Base-by-base conservation (phyloP, 305 asterid genomes). In the Nicotiana rustica region DNA sequence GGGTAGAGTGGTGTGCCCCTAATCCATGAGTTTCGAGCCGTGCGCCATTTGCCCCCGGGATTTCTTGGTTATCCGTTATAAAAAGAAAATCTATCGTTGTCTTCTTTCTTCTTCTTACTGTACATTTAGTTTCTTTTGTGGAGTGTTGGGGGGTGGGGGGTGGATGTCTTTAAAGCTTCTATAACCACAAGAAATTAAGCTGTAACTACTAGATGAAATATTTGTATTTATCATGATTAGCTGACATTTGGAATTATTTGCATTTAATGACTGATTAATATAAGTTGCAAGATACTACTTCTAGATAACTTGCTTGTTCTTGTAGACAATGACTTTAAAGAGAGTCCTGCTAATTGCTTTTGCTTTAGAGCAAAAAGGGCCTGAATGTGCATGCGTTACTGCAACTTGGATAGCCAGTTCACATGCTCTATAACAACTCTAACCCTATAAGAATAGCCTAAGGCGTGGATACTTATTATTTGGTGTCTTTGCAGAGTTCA, bases 401-500 rank as follows among this genome's bases (percentile, higher is more conserved):
- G 49, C 25, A 38, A 69, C 49, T 13, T 3, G 6, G 60, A 35
- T 62, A 38, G 19, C n/a, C 38, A 77, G 13, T 10, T 68, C 25
- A 12, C 55, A 67, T 80, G 59, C 67, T 66, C 41, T 35, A 41
- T 66, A 80, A 52, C 56, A 66, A 55, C 73, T 81, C 21, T 31
- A 81, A 81, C 56, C 38, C n/a, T 67, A 41, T 81, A 52, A 4
- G 49, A 61, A 70, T 19, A 67, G 47, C 71, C 18, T 6, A 64
- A 62, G 82, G 47, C 18, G 6, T 56, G 25, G 56, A 52, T 79
- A 82, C 68, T 25, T 73, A 15, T 36, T 52, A 7, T 66, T n/a
- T 44, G 78, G 88, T 76, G 81, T 10, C 83, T 82, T 77, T 88
- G 67, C 92, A 96, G 99, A 87, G 85, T 70, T 91, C 97, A 83